Evolutionary conservation across 1,284 basidiomycete genomes (phyloP), one percentile per base, ranked within the genome.

Genomic region (Apiotrichum domesticum): DNA sequence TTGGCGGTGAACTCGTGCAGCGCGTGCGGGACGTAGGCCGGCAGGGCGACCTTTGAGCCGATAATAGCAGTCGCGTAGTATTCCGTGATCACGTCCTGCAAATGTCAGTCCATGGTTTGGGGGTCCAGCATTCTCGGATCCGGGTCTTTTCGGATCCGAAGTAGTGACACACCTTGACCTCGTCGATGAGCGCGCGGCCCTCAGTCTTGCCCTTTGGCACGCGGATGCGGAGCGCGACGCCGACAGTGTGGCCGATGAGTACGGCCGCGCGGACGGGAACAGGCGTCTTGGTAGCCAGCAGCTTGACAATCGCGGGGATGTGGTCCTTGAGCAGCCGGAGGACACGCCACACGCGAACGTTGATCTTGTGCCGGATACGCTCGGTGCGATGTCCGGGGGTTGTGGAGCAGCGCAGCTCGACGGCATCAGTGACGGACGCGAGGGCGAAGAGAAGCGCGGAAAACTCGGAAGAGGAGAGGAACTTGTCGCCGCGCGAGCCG

Each of bases 11-110:
- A 73, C 44, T 70, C 66, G 46, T 56, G 53, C 29, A 72, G 66
- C 1, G 64, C 63, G 4, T 52, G 40, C 63, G 68, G 63, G n/a
- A 67, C 50, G 45, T 71, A 64, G 2, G 58, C 58, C 0, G 68
- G 64, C 11, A 74, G 56, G 4, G 63, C 56, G 4, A 63, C 64
- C 61, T 77, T 77, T 3, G 72, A 57, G 3, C 68, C 65, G 14
- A 77, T 56, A 3, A 77, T 65, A 51, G 71, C 61, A 4, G 72
- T 67, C 3, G 67, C 55, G 62, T 74, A 77, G 57, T 65, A 71
- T 34, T 58, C 57, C 35, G 69, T 52, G 44, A 76, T 61, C 1
- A 57, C 60, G 35, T 70, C 69, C 67, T 71, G 52, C 3, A 39
- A 7, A 39, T 39, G 7, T 8, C 8, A 7, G 8, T 39, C 13